A percentile compares a stretch with the other conserved stretches of the same genome.
phyloP scores from a whole-genome alignment of 2,329 filamentous ascomycete genomes.

The Claviceps arundinis region DNA sequence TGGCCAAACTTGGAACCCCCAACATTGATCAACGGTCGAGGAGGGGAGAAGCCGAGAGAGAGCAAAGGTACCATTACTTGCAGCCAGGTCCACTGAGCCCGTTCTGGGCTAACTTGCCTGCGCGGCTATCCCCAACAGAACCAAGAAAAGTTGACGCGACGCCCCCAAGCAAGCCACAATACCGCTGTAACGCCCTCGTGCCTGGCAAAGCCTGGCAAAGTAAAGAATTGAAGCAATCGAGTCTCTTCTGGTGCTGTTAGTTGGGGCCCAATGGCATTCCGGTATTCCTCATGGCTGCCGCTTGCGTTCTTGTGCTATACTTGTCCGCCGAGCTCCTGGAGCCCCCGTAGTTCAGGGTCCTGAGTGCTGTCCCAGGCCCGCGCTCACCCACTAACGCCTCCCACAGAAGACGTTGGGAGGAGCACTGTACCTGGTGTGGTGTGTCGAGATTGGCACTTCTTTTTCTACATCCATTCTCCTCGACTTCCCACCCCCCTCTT shows the following conservation, averaged over 20 bases:
- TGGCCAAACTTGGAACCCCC: not conserved
- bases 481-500: not conserved
- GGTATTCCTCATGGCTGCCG: not conserved
- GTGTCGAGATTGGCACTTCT: constrained; percentile 2
- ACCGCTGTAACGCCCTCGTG: not conserved
- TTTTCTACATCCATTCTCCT: not conserved
- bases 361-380: no score
- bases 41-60: not conserved
- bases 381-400: no score
- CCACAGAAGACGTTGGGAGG: constrained; percentile 1
- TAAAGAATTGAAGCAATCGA: not conserved
- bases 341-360: no score
- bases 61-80: not conserved
- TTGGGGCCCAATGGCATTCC: not conserved
- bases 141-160: constrained; percentile 18
- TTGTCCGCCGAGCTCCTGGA: not conserved
- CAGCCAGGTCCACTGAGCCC: not conserved
- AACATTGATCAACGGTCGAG: not conserved
- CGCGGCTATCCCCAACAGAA: constrained; percentile 27
- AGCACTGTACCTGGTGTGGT: not conserved
- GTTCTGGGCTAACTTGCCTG: constrained; percentile 5
- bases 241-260: not conserved
- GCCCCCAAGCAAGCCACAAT: not conserved
- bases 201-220: not conserved
- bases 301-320: not conserved